Percentiles rank a stretch among this genome's conserved stretches.
Conservation (phyloP, 306 rosid species). For the Begonia loranthoides region DNA sequence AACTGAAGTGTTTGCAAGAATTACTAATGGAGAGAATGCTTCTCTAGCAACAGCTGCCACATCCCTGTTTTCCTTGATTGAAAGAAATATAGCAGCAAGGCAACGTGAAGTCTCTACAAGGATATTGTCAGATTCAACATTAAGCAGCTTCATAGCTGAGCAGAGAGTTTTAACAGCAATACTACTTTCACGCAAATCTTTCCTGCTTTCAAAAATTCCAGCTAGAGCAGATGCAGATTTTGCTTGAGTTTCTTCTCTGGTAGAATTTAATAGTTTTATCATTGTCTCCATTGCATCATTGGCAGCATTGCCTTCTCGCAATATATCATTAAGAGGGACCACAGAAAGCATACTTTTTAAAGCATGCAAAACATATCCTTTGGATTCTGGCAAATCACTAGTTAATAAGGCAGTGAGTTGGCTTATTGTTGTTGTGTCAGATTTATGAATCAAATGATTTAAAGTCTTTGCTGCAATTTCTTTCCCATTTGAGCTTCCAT, state of each 20-base stretch:
- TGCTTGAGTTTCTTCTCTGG: slow-evolving; percentile 91
- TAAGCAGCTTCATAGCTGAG: slow-evolving; percentile 61
- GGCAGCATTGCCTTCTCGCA: slow-evolving; percentile 90
- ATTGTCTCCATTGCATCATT: slow-evolving; percentile 86
- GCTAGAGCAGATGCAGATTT: slow-evolving; percentile 89
- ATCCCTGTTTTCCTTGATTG: slow-evolving; percentile 82
- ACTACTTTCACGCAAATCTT: slow-evolving; percentile 84
- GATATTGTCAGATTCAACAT: slow-evolving; percentile 66
- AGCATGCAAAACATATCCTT: slow-evolving; percentile 79
- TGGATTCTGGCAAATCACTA: slow-evolving; percentile 92
- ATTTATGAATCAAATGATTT: slow-evolving; percentile 88
- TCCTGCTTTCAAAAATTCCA: slow-evolving; percentile 75
- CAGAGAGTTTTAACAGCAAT: slow-evolving; percentile 69
- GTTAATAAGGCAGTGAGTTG: slow-evolving; percentile 91
- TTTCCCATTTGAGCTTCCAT: slow-evolving; percentile 93
- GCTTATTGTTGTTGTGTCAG: slow-evolving; percentile 91
- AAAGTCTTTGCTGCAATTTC: slow-evolving; percentile 97
- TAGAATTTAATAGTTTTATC: slow-evolving; percentile 61
- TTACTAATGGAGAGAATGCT: slow-evolving; percentile 42
- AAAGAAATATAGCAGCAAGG: slow-evolving; percentile 81
- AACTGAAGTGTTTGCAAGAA: slow-evolving; percentile 60
- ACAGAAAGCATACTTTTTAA: slow-evolving; percentile 83
- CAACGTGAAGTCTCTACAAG: slow-evolving; percentile 74
- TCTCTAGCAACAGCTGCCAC: slow-evolving; percentile 70
- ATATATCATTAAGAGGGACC: slow-evolving; percentile 72